Evolutionary conservation across 2,329 filamentous ascomycete species (phyloP).

Genomic region (Phoma sp.): DNA sequence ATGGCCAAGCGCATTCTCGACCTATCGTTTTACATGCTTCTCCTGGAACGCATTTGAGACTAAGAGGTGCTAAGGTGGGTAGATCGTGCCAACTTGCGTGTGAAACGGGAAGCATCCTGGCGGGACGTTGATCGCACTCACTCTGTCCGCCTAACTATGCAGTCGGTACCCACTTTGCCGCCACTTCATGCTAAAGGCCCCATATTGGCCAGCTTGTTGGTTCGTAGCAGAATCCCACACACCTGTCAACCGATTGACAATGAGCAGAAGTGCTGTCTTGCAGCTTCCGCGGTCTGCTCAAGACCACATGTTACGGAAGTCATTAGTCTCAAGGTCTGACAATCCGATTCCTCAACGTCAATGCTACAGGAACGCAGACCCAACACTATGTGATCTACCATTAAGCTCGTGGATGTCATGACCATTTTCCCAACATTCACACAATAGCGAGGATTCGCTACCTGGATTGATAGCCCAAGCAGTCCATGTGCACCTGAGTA

Average conservation of each 20-base stretch:
- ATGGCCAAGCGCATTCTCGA: constrained; percentile 1
- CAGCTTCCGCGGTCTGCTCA: background rate
- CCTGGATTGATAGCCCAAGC: background rate
- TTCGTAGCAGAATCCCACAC: background rate
- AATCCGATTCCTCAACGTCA: background rate
- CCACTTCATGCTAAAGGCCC: constrained; percentile 10
- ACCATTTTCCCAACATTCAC: constrained; percentile 1
- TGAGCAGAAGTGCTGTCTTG: background rate
- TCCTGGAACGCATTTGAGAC: constrained; percentile 7
- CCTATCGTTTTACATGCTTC: constrained; percentile 12
- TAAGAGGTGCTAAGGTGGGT: constrained; percentile 4
- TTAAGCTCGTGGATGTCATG: background rate
- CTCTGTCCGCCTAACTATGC: constrained; percentile 8
- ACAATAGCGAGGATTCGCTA: background rate
- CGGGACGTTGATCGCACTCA: constrained; percentile 14
- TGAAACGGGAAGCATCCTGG: constrained; percentile 14
- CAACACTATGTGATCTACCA: constrained; percentile 1
- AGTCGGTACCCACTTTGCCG: constrained; percentile 11
- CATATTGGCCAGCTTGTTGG: background rate
- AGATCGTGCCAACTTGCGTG: constrained; percentile 15
- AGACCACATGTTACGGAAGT: background rate
- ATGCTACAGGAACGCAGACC: constrained; percentile 3
- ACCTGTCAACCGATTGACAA: background rate
- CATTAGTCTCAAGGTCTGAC: background rate
- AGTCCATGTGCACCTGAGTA: background rate